phyloP scores from a whole-genome alignment of 2,329 filamentous ascomycete genomes.

The Penicillium rolfsii region DNA sequence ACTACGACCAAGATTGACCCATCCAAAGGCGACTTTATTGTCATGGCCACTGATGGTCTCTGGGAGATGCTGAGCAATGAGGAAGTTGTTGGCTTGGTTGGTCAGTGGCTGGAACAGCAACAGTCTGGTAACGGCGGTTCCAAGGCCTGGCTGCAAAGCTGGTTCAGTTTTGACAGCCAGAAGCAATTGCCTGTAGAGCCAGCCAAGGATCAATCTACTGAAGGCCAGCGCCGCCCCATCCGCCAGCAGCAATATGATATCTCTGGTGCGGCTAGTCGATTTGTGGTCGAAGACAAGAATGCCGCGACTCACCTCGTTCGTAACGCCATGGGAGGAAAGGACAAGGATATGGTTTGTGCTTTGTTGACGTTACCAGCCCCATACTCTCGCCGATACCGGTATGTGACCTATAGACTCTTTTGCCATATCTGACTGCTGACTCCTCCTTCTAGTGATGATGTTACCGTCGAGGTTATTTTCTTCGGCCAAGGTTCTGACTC shows the following conservation, averaged over 20 bases:
- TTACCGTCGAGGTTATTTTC: slow-evolving; percentile 98
- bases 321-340: slow-evolving; percentile 90
- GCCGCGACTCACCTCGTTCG: slow-evolving; percentile 93
- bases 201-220: slow-evolving; percentile 49
- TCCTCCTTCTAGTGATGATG: slow-evolving; percentile 70
- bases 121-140: slow-evolving; percentile 41
- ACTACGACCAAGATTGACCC: slow-evolving; percentile 92
- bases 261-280: slow-evolving; percentile 69
- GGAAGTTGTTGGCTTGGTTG: slow-evolving; percentile 93
- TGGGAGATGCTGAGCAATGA: slow-evolving; percentile 99
- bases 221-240: slow-evolving; percentile 80
- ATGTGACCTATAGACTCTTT: slow-evolving; percentile 36
- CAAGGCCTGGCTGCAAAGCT: slow-evolving; percentile 71
- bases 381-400: slow-evolving; percentile 89
- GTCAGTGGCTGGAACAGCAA: slow-evolving; percentile 92
- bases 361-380: slow-evolving; percentile 88
- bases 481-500: slow-evolving; percentile 80
- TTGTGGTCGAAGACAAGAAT: slow-evolving; percentile 93
- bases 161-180: slow-evolving; percentile 59
- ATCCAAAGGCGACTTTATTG: slow-evolving; percentile 88
- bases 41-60: slow-evolving; percentile 93
- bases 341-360: slow-evolving; percentile 90
- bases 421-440: neutral
- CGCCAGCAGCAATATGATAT: slow-evolving; percentile 91
- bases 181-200: slow-evolving; percentile 76